Conservation (phyloP, 169 alveolate species). For the Ichthyophthirius multifiliis region DNA sequence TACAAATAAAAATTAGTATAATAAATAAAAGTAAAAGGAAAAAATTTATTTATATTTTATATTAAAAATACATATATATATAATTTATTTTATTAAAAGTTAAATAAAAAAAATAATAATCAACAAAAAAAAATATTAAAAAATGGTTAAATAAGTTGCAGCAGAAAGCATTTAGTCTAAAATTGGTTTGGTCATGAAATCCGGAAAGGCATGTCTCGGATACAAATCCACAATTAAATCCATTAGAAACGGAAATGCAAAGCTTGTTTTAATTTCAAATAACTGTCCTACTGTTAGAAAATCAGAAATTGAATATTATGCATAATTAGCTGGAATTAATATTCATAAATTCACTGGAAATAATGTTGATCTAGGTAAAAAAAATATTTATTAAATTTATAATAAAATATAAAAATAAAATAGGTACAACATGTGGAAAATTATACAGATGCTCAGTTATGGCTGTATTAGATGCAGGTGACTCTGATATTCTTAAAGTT, state of each 20-base stretch:
- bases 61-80: too few species aligned
- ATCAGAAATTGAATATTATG: conserved; percentile 97
- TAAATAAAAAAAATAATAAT: conserved; percentile 21
- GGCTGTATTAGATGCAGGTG: conserved; percentile 97
- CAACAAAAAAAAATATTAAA: conserved; percentile 20
- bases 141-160: conserved; percentile 87
- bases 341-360: conserved; percentile 94
- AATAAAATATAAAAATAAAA: not conserved
- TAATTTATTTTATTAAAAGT: too few species aligned
- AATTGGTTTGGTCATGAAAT: conserved; percentile 96
- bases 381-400: not conserved
- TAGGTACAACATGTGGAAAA: conserved; percentile 96
- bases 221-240: conserved; percentile 94
- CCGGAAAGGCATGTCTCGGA: conserved; percentile 96
- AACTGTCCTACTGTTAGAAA: conserved; percentile 98
- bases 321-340: conserved; percentile 95
- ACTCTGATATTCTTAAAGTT: conserved; percentile 90
- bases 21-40: too few species aligned
- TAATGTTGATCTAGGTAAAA: conserved; percentile 81
- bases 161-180: conserved; percentile 94
- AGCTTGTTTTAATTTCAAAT: conserved; percentile 92
- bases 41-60: too few species aligned
- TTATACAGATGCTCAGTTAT: conserved; percentile 94
- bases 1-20: too few species aligned
- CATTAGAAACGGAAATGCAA: conserved; percentile 94